Percentiles rank a stretch among this genome's conserved stretches.
Conservation (phyloP, 257 asterid species). For the Nicotiana sylvestris region DNA sequence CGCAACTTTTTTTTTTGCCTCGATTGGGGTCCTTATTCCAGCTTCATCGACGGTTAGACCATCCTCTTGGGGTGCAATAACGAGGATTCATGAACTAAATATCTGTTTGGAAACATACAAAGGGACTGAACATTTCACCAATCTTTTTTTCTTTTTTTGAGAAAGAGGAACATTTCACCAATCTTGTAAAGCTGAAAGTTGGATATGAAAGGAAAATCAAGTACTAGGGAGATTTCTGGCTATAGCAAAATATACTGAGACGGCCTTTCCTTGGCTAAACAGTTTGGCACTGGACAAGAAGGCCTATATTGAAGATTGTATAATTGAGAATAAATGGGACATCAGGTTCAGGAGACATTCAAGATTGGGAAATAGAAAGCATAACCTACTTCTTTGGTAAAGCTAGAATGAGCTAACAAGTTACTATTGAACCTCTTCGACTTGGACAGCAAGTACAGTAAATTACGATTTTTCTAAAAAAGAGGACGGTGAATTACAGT, state of each 20-base stretch:
- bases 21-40: neutral
- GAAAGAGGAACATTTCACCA: neutral
- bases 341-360: neutral
- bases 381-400: neutral
- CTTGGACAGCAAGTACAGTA: neutral
- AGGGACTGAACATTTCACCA: neutral
- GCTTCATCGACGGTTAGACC: neutral
- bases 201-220: neutral
- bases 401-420: neutral
- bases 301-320: neutral
- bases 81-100: neutral
- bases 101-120: neutral
- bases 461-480: no score
- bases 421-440: neutral
- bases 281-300: neutral
- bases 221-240: neutral
- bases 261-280: neutral
- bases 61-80: neutral
- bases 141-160: no score
- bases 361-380: neutral
- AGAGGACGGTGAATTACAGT: neutral
- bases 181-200: neutral
- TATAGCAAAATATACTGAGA: neutral
- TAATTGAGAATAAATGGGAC: neutral
- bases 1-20: no score